Percentiles rank a stretch among this genome's conserved stretches.
phyloP scores from a whole-genome alignment of 805 yeast genomes.

The Kodamaea laetipori region DNA sequence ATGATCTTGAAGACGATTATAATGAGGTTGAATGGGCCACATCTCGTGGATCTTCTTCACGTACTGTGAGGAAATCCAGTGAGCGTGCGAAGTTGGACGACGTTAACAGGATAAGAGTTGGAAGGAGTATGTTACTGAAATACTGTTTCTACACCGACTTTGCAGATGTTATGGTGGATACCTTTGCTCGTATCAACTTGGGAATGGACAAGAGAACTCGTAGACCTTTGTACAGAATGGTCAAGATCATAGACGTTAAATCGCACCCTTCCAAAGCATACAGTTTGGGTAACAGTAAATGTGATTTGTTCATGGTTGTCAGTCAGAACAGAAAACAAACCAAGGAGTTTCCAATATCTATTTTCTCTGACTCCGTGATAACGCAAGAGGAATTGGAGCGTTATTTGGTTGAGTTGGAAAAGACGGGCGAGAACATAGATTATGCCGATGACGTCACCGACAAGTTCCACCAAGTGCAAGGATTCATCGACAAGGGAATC shows the following conservation, averaged over 20 bases:
- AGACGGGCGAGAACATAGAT: conserved; percentile 61
- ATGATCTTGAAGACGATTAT: conserved; percentile 34
- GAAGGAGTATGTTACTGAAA: conserved; percentile 73
- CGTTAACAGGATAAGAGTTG: conserved; percentile 71
- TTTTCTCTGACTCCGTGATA: conserved; percentile 77
- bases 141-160: conserved; percentile 84
- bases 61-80: conserved; percentile 21
- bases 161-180: conserved; percentile 64
- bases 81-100: conserved; percentile 59
- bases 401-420: conserved; percentile 62
- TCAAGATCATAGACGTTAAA: conserved; percentile 69
- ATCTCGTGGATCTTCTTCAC: background rate
- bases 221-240: conserved; percentile 75
- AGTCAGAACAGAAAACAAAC: conserved; percentile 78
- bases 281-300: conserved; percentile 42
- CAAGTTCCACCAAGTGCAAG: conserved; percentile 62
- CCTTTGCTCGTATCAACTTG: conserved; percentile 81
- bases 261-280: conserved; percentile 45
- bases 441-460: conserved; percentile 62
- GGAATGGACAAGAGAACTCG: conserved; percentile 68
- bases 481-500: conserved; percentile 64
- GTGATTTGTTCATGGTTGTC: conserved; percentile 62
- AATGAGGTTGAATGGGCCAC: conserved; percentile 17
- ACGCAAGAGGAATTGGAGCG: conserved; percentile 70
- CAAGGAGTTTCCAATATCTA: conserved; percentile 73